Conservation (phyloP, 768 basidiomycete species). For the Kwoniella dejecticola region DNA sequence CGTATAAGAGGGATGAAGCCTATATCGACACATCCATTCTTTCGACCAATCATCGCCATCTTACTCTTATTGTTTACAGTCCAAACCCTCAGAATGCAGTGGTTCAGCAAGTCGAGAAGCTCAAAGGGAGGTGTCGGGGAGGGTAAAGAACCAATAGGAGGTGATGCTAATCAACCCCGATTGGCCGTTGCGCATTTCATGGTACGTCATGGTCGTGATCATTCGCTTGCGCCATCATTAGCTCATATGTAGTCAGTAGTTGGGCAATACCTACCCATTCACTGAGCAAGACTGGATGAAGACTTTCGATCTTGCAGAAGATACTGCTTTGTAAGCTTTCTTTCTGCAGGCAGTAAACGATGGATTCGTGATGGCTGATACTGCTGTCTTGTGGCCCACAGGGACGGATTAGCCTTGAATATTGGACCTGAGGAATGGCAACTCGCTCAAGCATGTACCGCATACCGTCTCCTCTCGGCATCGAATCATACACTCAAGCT, state of each 20-base stretch:
- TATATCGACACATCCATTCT: slow-evolving; percentile 13
- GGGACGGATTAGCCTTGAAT: slow-evolving; percentile 54
- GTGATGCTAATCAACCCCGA: slow-evolving; percentile 5
- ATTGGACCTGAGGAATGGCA: slow-evolving; percentile 56
- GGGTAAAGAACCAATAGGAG: neutral
- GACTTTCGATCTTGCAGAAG: slow-evolving; percentile 45
- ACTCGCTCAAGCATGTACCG: slow-evolving; percentile 45
- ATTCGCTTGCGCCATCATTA: too few species aligned
- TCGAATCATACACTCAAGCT: slow-evolving; percentile 32
- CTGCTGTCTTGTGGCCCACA: slow-evolving; percentile 3
- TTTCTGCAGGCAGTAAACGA: neutral
- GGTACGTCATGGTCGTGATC: slow-evolving; percentile 39
- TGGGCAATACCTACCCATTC: slow-evolving; percentile 55
- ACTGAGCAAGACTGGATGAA: slow-evolving; percentile 40
- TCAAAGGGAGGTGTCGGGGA: neutral
- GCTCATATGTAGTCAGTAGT: slow-evolving; percentile 26
- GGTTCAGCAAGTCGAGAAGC: slow-evolving; percentile 12
- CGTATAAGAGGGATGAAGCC: slow-evolving; percentile 2
- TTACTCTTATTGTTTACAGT: slow-evolving; percentile 10
- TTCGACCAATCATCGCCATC: slow-evolving; percentile 19
- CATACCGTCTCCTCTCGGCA: slow-evolving; percentile 29
- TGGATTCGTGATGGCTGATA: neutral
- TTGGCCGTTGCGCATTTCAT: slow-evolving; percentile 55
- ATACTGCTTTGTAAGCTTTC: slow-evolving; percentile 46
- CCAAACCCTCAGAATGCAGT: slow-evolving; percentile 19